phyloP scores from a whole-genome alignment of 495 filamentous ascomycete species.

The Cenococcum geophilum region DNA sequence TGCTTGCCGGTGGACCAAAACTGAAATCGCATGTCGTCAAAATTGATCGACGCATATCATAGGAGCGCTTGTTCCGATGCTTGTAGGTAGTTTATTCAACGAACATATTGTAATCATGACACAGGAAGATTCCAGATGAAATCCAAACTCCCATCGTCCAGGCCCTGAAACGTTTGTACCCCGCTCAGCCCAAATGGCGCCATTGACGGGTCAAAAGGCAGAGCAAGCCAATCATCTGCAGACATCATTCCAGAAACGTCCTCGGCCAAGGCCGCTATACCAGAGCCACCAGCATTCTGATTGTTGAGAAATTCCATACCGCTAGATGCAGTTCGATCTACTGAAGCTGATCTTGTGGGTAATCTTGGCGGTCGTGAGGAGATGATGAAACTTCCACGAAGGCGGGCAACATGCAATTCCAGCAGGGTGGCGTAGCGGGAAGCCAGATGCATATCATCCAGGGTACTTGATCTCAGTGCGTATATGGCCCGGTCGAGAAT shows the following conservation, averaged over 20 bases:
- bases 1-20: background rate
- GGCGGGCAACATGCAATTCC: constrained; percentile 35
- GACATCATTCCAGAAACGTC: constrained; percentile 32
- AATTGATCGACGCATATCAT: background rate
- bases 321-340: constrained; percentile 14
- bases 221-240: constrained; percentile 48
- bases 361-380: constrained; percentile 27
- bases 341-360: constrained; percentile 6
- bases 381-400: constrained; percentile 28
- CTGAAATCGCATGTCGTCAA: background rate
- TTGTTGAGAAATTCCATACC: constrained; percentile 30
- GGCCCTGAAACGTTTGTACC: constrained; percentile 45
- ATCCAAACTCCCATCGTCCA: constrained; percentile 45
- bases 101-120: background rate
- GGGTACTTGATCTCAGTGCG: constrained; percentile 45
- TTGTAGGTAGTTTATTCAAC: too few species aligned
- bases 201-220: constrained; percentile 52
- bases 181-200: constrained; percentile 47
- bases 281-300: constrained; percentile 28
- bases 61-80: too few species aligned
- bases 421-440: constrained; percentile 48
- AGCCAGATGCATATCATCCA: constrained; percentile 51
- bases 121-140: constrained; percentile 47
- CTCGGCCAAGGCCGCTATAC: constrained; percentile 24
- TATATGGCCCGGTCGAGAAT: constrained; percentile 46